A percentile compares a stretch with the other conserved stretches of the same genome.
phyloP scores from a whole-genome alignment of 805 yeast genomes.

The Wickerhamomyces canadensis region DNA sequence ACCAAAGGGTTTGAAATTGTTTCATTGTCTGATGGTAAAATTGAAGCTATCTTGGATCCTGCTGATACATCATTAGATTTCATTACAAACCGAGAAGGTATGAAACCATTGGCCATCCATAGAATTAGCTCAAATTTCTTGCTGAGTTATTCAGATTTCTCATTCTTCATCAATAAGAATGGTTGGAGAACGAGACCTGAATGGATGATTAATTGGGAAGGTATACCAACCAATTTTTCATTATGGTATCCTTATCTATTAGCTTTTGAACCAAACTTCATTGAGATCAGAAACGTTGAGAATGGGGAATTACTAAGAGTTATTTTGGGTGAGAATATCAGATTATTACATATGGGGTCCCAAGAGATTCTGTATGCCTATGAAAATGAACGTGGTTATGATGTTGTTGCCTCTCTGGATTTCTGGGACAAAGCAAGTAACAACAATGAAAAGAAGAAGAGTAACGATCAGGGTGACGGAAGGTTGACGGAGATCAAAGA shows the following conservation, averaged over 20 bases:
- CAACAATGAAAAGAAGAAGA: slow-evolving; percentile 8
- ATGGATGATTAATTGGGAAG: slow-evolving; percentile 97
- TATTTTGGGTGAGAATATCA: slow-evolving; percentile 86
- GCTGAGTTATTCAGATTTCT: slow-evolving; percentile 85
- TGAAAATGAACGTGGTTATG: slow-evolving; percentile 85
- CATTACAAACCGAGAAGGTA: slow-evolving; percentile 74
- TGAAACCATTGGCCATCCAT: slow-evolving; percentile 89
- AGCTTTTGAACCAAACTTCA: slow-evolving; percentile 85
- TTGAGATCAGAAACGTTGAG: slow-evolving; percentile 89
- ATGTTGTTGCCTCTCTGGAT: slow-evolving; percentile 87
- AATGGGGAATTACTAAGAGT: slow-evolving; percentile 80
- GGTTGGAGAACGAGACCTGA: slow-evolving; percentile 96
- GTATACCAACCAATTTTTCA: slow-evolving; percentile 87
- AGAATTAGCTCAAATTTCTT: slow-evolving; percentile 85
- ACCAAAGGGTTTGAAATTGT: slow-evolving; percentile 95
- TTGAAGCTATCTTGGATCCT: slow-evolving; percentile 91
- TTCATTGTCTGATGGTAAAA: slow-evolving; percentile 74
- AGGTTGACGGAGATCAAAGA: slow-evolving; percentile 23
- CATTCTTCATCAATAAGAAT: slow-evolving; percentile 88
- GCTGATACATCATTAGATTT: slow-evolving; percentile 97
- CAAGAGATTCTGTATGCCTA: slow-evolving; percentile 92
- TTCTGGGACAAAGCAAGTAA: slow-evolving; percentile 58
- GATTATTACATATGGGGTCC: slow-evolving; percentile 83
- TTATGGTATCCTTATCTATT: slow-evolving; percentile 89
- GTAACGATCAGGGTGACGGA: no score